These are phyloP conservation scores for Fusarium buxicola DNA, from an alignment of 2,329 filamentous ascomycete species.

Conservation along the genomic window DNA sequence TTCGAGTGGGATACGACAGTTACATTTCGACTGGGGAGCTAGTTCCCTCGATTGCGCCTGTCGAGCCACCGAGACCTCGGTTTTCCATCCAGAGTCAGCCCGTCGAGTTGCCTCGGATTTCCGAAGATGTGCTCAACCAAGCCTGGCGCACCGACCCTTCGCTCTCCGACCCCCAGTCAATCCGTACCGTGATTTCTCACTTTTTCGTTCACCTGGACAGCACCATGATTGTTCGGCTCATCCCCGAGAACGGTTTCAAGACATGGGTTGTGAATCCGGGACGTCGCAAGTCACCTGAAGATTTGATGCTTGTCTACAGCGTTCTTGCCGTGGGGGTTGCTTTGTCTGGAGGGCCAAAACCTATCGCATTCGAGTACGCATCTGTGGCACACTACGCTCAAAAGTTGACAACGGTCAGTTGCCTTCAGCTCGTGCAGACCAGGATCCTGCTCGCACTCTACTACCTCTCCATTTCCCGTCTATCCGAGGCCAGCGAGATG, in stretches of 20 bases:
- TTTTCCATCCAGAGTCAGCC: constrained; percentile 52
- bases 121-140: constrained; percentile 61
- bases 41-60: constrained; percentile 44
- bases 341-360: constrained; percentile 53
- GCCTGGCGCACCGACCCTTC: constrained; percentile 65
- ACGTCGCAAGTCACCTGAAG: constrained; percentile 55
- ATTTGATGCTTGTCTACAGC: constrained; percentile 61
- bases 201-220: constrained; percentile 58
- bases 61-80: constrained; percentile 54
- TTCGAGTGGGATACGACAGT: constrained; percentile 60
- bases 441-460: constrained; percentile 75
- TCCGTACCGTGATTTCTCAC: constrained; percentile 53
- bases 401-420: constrained; percentile 44
- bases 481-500: constrained; percentile 71
- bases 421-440: constrained; percentile 73
- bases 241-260: constrained; percentile 55
- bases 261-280: constrained; percentile 52
- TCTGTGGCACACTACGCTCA: constrained; percentile 69
- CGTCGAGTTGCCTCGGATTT: constrained; percentile 59
- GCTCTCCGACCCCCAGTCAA: constrained; percentile 56
- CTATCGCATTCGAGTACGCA: constrained; percentile 55
- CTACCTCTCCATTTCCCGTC: constrained; percentile 70
- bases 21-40: constrained; percentile 55
- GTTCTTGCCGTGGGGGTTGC: constrained; percentile 55
- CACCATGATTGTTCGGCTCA: constrained; percentile 56